Evolutionary conservation across 2,329 filamentous ascomycete genomes (phyloP), one percentile per base, ranked within the genome.

Genomic region (Colletotrichum lentis): DNA sequence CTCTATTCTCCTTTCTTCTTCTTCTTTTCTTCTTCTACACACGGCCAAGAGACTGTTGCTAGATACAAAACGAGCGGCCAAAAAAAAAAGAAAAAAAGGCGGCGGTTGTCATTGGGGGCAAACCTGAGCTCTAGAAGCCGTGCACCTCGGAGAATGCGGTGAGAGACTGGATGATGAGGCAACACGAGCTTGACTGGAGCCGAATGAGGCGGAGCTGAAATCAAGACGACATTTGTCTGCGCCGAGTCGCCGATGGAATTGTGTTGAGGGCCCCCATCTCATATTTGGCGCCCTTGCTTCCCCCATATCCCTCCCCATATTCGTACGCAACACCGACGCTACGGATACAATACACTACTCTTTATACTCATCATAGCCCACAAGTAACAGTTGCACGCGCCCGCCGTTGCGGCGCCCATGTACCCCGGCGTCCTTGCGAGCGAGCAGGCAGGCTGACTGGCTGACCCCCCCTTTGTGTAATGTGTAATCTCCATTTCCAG

Each of bases 51-150:
- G 31, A 35, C 10, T 35, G 31, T 10, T 35, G 31, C 31, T 35
- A 2, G 31, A 2, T 35, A 35, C 31, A 2, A 35, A 35, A 35
- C 31, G 8, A 10, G 31, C 31, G 31, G 31, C 49, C 6, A 49
- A 24, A 50, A 39, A 18, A 52, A 56, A 43, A 16, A 20, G 61
- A 49, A 24, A 50, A 39, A 18, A 52, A 56, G 50, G 20, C 27
- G 61, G 55, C 39, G 35, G 67, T 69, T 67, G 67, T 63, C 63
- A 59, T 62, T 63, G 63, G 63, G 50, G 31, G 31, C 8, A 35
- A 69, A 39, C 63, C 64, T 52, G 58, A 24, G 59, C 62, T 55
- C 47, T 64, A 14, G 54, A 59, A 64, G 47, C 39, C 27, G 47
- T n/a, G n/a, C 11, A 27, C 35, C 44, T 60, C 31, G 44, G 44